Evolutionary conservation across 2,329 filamentous ascomycete genomes (phyloP).

Genomic region (Calonectria hawksworthii): DNA sequence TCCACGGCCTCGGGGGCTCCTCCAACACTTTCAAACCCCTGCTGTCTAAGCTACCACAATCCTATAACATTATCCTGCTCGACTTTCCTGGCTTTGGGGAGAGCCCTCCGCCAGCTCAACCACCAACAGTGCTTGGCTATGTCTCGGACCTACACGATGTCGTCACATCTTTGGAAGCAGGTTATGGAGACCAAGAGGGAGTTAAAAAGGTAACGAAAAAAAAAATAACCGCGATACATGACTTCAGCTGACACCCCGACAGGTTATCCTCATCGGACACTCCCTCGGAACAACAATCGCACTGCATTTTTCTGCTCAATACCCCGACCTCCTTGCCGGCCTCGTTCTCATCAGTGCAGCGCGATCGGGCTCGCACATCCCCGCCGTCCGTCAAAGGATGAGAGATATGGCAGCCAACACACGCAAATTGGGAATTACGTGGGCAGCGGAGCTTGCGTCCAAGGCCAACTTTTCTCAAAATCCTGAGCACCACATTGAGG

Average conservation of each 20-base stretch:
- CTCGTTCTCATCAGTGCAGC: not conserved
- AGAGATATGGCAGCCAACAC: not conserved
- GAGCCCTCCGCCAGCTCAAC: not conserved
- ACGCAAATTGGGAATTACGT: not conserved
- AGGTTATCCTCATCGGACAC: not conserved
- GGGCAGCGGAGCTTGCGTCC: not conserved
- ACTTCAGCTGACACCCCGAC: not conserved
- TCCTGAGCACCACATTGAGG: not conserved
- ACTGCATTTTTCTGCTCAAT: not conserved
- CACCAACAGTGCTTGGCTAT: not conserved
- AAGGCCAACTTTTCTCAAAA: not conserved
- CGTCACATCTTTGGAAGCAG: not conserved
- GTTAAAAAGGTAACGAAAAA: not conserved
- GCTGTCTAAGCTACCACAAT: not conserved
- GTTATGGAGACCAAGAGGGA: not conserved
- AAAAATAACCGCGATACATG: not conserved
- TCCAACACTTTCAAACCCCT: not conserved
- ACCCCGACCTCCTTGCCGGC: not conserved
- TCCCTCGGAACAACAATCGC: not conserved
- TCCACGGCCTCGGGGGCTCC: not conserved
- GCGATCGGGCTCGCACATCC: not conserved
- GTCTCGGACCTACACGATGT: slow-evolving; percentile 7
- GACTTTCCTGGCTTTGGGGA: not conserved
- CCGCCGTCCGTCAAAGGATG: not conserved
- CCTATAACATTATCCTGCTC: not conserved